Evolutionary conservation across 2,329 filamentous ascomycete genomes (phyloP), one percentile per base, ranked within the genome.

Genomic region (Aspergillus chevalieri): DNA sequence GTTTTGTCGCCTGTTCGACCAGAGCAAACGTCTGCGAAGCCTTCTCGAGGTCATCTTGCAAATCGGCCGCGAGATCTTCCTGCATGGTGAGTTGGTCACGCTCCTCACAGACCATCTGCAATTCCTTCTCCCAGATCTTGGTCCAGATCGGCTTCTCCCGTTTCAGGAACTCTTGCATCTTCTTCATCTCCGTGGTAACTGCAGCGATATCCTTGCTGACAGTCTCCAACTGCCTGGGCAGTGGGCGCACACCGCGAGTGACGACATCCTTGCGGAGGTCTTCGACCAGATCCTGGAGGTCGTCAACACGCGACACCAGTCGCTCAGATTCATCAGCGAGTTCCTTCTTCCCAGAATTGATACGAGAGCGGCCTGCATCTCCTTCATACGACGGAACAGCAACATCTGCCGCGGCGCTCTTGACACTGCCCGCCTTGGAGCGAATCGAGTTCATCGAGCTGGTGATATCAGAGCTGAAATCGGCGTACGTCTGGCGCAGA

Each of bases 91-190:
- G 81, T 69, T 96, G 85, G 65, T 97, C 92, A 57, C 91, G 84
- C 64, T 96, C 93, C 66, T 95, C 90, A 72, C 93, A 97, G 2
- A 98, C 92, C 47, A 92, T 85, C 69, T 97, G 89, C 43, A 98
- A 77, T 69, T 97, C 91, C 72, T 94, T 91, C 79, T 97, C 92
- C 93, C 93, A 98, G 56, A 97, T 95, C 81, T 96, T 96, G 48
- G 90, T 96, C 92, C 93, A 98, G 50, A 96, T 78, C 0, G 93
- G 93, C 70, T 95, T 95, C 78, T 98, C 93, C 43, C 83, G 82
- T 60, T 84, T 85, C 73, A 98, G 81, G 74, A 87, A 95, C 14
- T 95, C 91, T 65, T 95, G 88, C 80, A 98, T 86, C 73, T 88
- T 91, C 79, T 89, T 93, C 54, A 98, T 82, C 64, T 96, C 91